Conservation (phyloP, 768 basidiomycete species). For the Plicaturopsis crispa region DNA sequence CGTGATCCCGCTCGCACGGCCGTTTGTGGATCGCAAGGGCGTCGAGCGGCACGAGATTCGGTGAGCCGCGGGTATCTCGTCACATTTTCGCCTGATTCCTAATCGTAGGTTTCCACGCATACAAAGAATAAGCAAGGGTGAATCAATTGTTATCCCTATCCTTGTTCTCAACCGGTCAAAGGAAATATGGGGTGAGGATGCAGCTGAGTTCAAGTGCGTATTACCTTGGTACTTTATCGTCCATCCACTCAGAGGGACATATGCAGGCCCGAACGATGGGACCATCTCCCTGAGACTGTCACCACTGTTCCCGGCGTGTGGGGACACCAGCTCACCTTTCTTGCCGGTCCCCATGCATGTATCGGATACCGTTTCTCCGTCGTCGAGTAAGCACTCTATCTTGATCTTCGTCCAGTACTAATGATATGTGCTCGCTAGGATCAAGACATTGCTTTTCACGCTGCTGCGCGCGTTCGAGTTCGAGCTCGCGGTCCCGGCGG, state of each 20-base stretch:
- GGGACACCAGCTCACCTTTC: constrained; percentile 31
- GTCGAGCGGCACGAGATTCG: not conserved
- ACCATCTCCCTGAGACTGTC: constrained; percentile 23
- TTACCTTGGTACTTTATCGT: constrained; percentile 1
- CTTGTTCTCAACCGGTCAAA: constrained; percentile 16
- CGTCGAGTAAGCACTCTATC: constrained; percentile 11
- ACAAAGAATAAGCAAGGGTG: too few species aligned
- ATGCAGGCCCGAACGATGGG: constrained; percentile 26
- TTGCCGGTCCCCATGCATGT: constrained; percentile 37
- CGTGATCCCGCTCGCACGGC: constrained; percentile 1
- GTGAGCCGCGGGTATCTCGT: too few species aligned
- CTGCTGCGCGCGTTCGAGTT: constrained; percentile 46
- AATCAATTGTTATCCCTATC: constrained; percentile 15
- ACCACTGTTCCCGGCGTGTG: constrained; percentile 30
- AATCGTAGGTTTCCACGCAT: too few species aligned
- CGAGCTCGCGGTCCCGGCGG: constrained; percentile 40
- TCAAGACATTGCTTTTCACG: constrained; percentile 38
- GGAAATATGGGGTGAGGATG: constrained; percentile 24
- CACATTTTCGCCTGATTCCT: too few species aligned
- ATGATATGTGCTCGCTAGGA: constrained; percentile 17
- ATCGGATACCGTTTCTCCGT: constrained; percentile 37
- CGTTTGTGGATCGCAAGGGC: constrained; percentile 2
- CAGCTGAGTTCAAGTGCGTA: constrained; percentile 19
- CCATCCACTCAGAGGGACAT: too few species aligned
- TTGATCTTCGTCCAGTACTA: constrained; percentile 29